Conservation (phyloP, 163 green algal species). For the Scenedesmus sp. region DNA sequence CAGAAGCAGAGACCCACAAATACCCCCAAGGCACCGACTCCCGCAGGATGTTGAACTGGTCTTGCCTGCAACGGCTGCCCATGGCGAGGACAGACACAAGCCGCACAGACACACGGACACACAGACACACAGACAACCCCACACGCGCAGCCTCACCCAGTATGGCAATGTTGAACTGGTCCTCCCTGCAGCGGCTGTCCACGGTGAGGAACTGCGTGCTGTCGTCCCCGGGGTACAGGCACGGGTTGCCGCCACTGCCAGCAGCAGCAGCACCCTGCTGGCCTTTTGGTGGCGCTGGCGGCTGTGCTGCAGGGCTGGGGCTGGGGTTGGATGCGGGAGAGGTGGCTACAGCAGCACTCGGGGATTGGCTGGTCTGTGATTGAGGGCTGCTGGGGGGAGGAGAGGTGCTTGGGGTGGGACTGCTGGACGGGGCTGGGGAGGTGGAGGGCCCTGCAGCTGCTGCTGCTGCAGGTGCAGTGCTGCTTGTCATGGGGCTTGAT, state of each 20-base stretch:
- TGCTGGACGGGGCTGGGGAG: too few species aligned
- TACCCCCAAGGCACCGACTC: background rate
- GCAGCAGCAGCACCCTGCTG: background rate
- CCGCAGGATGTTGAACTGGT: conserved; percentile 7
- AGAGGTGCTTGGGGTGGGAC: too few species aligned
- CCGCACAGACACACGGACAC: background rate
- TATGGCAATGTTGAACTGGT: conserved; percentile 15
- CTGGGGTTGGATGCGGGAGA: background rate
- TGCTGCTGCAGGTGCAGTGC: too few species aligned
- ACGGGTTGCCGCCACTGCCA: background rate
- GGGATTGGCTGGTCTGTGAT: background rate
- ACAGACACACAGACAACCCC: background rate
- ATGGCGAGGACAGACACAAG: background rate
- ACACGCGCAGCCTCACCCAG: background rate
- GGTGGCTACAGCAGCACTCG: background rate
- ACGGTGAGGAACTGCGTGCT: background rate
- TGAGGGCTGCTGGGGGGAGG: background rate
- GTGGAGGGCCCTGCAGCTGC: too few species aligned
- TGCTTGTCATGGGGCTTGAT: too few species aligned
- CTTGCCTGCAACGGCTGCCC: conserved; percentile 8
- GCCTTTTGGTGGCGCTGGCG: background rate
- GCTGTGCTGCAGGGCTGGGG: background rate
- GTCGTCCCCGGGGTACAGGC: background rate
- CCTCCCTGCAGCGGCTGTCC: conserved; percentile 19
- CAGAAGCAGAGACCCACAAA: background rate